These are phyloP conservation scores for Syzygium aqueum DNA, from an alignment of 345 rosid species.

Conservation along the genomic window DNA sequence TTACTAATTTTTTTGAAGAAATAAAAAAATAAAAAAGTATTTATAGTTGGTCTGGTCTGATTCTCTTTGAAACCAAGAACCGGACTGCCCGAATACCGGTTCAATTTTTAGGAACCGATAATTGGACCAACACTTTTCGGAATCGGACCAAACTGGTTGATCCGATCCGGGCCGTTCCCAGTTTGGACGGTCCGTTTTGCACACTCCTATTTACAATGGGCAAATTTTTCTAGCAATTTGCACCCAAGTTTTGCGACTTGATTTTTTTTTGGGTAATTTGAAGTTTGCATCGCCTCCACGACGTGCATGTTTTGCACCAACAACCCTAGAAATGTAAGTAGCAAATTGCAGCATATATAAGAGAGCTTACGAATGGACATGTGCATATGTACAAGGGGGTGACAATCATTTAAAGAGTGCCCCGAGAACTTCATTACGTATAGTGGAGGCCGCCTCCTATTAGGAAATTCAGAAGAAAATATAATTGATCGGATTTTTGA, in stretches of 20 bases:
- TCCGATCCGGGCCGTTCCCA: fast-evolving
- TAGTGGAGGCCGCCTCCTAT: not conserved
- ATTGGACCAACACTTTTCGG: fast-evolving
- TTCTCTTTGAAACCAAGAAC: fast-evolving
- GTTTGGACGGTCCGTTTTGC: fast-evolving
- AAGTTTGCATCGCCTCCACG: not conserved
- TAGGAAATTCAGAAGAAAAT: not conserved
- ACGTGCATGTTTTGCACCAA: fast-evolving
- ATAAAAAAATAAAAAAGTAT: no score
- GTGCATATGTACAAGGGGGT: not conserved
- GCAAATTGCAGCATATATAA: fast-evolving
- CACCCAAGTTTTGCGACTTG: no score
- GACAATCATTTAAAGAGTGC: not conserved
- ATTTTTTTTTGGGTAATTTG: not conserved
- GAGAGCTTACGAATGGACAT: not conserved
- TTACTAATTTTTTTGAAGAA: no score
- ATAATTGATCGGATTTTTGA: not conserved
- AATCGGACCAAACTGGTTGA: fast-evolving
- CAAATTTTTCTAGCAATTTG: no score
- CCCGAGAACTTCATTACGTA: not conserved
- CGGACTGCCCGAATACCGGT: fast-evolving
- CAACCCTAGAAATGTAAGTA: not conserved
- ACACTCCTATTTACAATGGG: fast-evolving
- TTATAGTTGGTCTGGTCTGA: fast-evolving
- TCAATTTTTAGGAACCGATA: fast-evolving